phyloP scores from a whole-genome alignment of 2,329 filamentous ascomycete species.

The Trichoderma citrinoviride region DNA sequence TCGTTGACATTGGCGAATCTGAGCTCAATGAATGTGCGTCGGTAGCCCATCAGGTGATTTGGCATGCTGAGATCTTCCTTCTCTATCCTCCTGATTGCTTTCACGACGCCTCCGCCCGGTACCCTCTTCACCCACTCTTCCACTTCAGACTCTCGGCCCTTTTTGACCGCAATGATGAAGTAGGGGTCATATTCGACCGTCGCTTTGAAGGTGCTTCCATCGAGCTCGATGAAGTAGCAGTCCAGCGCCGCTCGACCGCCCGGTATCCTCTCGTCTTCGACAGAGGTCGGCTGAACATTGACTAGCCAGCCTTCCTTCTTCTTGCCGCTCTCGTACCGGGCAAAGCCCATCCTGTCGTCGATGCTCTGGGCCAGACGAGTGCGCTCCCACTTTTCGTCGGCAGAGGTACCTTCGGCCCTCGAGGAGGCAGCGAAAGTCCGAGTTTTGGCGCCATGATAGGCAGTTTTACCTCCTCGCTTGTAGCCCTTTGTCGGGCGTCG shows the following conservation, averaged over 20 bases:
- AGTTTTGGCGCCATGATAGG: constrained; percentile 66
- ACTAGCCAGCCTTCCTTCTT: constrained; percentile 85
- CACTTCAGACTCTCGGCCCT: constrained; percentile 84
- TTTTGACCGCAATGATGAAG: constrained; percentile 87
- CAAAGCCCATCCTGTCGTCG: constrained; percentile 93
- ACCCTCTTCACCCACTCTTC: constrained; percentile 90
- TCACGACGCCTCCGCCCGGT: constrained; percentile 75
- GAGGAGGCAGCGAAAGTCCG: constrained; percentile 80
- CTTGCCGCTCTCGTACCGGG: constrained; percentile 84
- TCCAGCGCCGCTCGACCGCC: constrained; percentile 88
- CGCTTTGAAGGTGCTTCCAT: constrained; percentile 88
- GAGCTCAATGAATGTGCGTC: constrained; percentile 82
- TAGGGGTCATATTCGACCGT: constrained; percentile 96
- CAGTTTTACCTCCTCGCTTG: constrained; percentile 65
- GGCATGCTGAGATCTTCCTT: constrained; percentile 95
- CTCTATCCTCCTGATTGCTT: constrained; percentile 71
- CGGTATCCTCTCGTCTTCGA: constrained; percentile 80
- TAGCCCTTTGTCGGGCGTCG: constrained; percentile 63
- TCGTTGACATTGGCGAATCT: constrained; percentile 85
- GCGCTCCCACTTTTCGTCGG: constrained; percentile 89
- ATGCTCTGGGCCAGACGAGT: constrained; percentile 80
- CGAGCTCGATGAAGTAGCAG: constrained; percentile 94
- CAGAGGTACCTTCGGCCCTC: constrained; percentile 79
- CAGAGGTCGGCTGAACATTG: constrained; percentile 85
- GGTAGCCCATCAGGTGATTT: constrained; percentile 90